Base-by-base conservation (phyloP, 306 rosid species). In the Ceratonia siliqua region DNA sequence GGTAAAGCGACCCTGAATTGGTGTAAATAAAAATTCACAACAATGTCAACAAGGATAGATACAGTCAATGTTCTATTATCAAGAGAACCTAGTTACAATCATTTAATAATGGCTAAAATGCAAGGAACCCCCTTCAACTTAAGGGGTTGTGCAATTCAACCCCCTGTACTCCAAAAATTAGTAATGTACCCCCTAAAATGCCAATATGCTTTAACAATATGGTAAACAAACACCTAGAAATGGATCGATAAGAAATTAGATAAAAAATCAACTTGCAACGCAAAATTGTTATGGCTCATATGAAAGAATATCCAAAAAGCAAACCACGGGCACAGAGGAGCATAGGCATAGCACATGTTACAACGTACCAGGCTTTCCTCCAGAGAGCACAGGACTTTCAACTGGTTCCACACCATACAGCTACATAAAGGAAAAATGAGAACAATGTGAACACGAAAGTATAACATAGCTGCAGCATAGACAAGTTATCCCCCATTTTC, bases 331-430 rank as follows among this genome's bases (percentile, higher is more conserved):
- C 50, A 56, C 24, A 25, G 39, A 38, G 43, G 75, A 75, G 57
- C 30, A 50, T 28, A 46, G 32, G 65, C 38, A 54, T 35, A 50
- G 41, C 61, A 46, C 5, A 8, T 36, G 36, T 55, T 62, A 25
- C 12, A 68, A 64, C 90, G 80, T 79, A 92, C 96, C 96, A 50
- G 93, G 96, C 76, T 92, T 89, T 73, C 97, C 97, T 9, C 97
- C 97, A 25, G 96, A 85, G 46, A 92, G 90, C 78, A 89, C 93
- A 6, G 89, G 81, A 77, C 93, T 92, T 79, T 92, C 97, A 62
- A 76, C 77, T 24, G 97, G 97, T 79, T 92, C 97, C 64, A 92
- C 87, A 5, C 93, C 96, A 83, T 76, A 70, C 74, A 92, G 75
- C 97, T 88, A 70, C 55, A 80, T n/a, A 82, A 62, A 68, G 56